Conservation (phyloP, 1,284 basidiomycete genomes). For the Tremellales sp. region DNA sequence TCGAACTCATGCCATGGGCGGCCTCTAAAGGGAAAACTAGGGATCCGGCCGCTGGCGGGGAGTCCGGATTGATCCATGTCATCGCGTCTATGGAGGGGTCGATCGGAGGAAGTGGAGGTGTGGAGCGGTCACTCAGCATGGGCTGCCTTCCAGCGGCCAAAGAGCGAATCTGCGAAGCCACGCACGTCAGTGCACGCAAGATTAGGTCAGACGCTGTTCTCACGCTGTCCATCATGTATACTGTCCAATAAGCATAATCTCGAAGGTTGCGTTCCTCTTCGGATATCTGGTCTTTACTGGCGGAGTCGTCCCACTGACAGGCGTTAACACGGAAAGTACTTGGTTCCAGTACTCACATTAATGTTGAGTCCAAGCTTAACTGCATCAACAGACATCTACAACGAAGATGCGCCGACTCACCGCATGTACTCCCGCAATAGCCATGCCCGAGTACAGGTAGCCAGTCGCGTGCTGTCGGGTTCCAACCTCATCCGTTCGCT, state of each 20-base stretch:
- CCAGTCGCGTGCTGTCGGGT: slow-evolving; percentile 14
- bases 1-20: slow-evolving; percentile 7
- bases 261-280: slow-evolving; percentile 16
- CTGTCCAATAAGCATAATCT: slow-evolving; percentile 20
- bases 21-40: neutral
- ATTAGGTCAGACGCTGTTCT: neutral
- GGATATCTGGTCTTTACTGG: slow-evolving; percentile 16
- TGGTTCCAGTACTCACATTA: slow-evolving; percentile 11
- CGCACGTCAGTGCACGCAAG: neutral
- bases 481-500: slow-evolving; percentile 4
- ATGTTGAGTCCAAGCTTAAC: slow-evolving; percentile 16
- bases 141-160: slow-evolving; percentile 21
- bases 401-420: slow-evolving; percentile 7
- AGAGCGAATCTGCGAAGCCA: slow-evolving; percentile 15
- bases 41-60: neutral
- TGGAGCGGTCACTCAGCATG: slow-evolving; percentile 8
- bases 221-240: slow-evolving; percentile 18
- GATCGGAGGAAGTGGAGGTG: slow-evolving; percentile 10
- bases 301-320: slow-evolving; percentile 10
- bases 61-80: no score
- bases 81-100: slow-evolving; percentile 9
- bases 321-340: neutral
- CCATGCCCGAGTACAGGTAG: slow-evolving; percentile 21
- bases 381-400: neutral
- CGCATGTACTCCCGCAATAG: slow-evolving; percentile 18